These are phyloP conservation scores for Penicillium sumatraense DNA, from an alignment of 2,329 filamentous ascomycete species.

Conservation along the genomic window DNA sequence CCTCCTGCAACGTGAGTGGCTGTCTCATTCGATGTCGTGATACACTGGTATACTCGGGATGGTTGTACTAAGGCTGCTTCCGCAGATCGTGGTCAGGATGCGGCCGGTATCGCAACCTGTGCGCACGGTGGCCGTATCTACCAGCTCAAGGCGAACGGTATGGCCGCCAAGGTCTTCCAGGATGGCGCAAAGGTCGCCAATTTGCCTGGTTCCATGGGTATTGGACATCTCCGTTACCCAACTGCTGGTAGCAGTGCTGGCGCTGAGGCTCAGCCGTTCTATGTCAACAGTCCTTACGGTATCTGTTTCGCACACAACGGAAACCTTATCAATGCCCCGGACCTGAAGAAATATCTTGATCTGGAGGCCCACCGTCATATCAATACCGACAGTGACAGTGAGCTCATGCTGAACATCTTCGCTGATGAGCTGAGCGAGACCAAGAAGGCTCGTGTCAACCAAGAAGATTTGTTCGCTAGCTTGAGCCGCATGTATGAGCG, in stretches of 20 bases:
- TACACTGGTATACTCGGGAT: neutral
- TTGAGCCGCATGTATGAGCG: conserved; percentile 73
- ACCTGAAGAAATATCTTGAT: conserved; percentile 73
- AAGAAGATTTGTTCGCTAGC: conserved; percentile 75
- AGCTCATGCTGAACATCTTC: conserved; percentile 87
- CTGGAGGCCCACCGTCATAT: conserved; percentile 80
- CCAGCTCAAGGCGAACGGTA: conserved; percentile 88
- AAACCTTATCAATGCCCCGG: conserved; percentile 79
- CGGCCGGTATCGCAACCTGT: conserved; percentile 79
- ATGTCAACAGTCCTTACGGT: conserved; percentile 84
- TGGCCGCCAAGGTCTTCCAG: conserved; percentile 83
- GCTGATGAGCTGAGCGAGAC: conserved; percentile 80
- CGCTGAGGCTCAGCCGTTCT: conserved; percentile 89
- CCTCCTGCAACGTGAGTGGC: conserved; percentile 62
- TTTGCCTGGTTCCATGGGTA: conserved; percentile 82
- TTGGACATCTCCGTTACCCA: conserved; percentile 86
- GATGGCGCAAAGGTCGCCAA: conserved; percentile 75
- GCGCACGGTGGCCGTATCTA: conserved; percentile 78
- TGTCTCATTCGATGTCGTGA: neutral
- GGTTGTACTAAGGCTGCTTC: conserved; percentile 27
- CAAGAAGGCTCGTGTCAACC: conserved; percentile 78
- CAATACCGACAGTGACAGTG: conserved; percentile 88
- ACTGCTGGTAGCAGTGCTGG: conserved; percentile 84
- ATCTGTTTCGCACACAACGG: conserved; percentile 84
- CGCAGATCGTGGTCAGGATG: conserved; percentile 79